These are phyloP conservation scores for Dysphania ambrosioides DNA, from an alignment of 148 eudicot genomes.

Conservation along the genomic window DNA sequence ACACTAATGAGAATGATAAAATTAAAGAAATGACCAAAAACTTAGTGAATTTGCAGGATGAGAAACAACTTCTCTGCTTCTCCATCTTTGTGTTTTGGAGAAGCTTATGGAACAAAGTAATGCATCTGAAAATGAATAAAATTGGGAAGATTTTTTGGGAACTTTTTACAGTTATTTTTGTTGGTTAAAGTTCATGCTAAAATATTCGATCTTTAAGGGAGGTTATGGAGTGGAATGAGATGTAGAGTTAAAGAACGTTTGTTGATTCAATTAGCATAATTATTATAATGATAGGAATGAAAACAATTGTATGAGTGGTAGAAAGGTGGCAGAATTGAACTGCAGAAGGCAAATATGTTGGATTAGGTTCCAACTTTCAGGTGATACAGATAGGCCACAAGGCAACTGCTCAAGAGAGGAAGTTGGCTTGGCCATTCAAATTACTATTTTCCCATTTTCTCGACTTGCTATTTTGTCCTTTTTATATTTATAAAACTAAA, in stretches of 20 bases:
- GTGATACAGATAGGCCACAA: too few species aligned
- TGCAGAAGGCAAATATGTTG: too few species aligned
- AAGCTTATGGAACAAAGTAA: slow-evolving; percentile 8
- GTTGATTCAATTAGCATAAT: neutral
- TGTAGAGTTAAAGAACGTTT: slow-evolving; percentile 15
- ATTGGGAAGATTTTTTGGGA: neutral
- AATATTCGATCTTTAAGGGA: neutral
- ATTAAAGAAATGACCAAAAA: slow-evolving; percentile 50
- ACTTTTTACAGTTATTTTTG: neutral
- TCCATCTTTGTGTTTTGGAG: slow-evolving; percentile 40
- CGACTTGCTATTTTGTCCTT: too few species aligned
- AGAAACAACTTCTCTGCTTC: slow-evolving; percentile 55
- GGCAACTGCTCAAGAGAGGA: too few species aligned
- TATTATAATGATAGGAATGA: neutral
- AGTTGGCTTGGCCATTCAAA: too few species aligned
- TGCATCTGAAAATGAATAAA: slow-evolving; percentile 17
- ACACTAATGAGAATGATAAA: slow-evolving; percentile 41
- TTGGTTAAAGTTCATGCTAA: neutral
- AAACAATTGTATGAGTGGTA: neutral
- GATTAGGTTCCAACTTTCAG: neutral
- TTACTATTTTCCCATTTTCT: too few species aligned
- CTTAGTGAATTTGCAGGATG: slow-evolving; percentile 44
- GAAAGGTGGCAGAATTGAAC: neutral
- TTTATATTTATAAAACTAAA: too few species aligned
- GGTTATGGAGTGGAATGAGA: neutral